These are phyloP conservation scores for Rhodotorula paludigena DNA, from an alignment of 768 basidiomycete genomes.

Conservation along the genomic window DNA sequence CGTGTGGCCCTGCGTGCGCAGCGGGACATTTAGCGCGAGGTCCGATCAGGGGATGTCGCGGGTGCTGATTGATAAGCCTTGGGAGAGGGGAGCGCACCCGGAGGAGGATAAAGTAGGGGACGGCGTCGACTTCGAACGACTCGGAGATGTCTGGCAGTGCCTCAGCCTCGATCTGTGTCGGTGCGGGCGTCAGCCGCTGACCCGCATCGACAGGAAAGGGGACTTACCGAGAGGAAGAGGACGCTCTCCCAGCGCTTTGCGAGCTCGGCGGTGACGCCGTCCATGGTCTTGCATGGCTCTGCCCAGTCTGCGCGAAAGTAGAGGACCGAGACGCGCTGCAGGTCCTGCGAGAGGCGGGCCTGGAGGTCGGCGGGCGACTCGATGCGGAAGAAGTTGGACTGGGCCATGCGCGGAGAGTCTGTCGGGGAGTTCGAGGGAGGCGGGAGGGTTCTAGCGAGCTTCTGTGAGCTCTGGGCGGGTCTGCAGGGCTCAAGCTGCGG, in stretches of 20 bases:
- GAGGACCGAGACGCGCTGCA: constrained; percentile 74
- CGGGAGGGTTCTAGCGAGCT: no score
- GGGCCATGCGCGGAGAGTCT: background rate
- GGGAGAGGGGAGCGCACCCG: constrained; percentile 54
- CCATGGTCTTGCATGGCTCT: constrained; percentile 83
- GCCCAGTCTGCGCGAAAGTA: constrained; percentile 96
- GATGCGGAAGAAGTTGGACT: constrained; percentile 47
- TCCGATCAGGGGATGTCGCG: background rate
- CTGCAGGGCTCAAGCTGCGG: no score
- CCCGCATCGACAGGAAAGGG: background rate
- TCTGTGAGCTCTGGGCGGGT: no score
- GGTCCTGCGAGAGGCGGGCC: constrained; percentile 65
- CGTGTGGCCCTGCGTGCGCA: constrained; percentile 66
- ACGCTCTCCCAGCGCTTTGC: constrained; percentile 64
- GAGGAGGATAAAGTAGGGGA: constrained; percentile 77
- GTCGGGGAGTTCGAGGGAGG: accelerated
- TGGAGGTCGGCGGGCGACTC: constrained; percentile 68
- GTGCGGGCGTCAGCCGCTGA: constrained; percentile 1
- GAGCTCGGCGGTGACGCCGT: constrained; percentile 66
- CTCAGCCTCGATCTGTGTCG: constrained; percentile 72
- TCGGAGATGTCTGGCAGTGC: constrained; percentile 75
- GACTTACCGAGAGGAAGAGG: constrained; percentile 66
- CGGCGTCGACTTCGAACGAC: constrained; percentile 83
- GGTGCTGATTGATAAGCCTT: background rate
- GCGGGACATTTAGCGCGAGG: background rate